Base-by-base conservation (phyloP, 1,284 basidiomycete species). In the Lignosus rhinocerotis region DNA sequence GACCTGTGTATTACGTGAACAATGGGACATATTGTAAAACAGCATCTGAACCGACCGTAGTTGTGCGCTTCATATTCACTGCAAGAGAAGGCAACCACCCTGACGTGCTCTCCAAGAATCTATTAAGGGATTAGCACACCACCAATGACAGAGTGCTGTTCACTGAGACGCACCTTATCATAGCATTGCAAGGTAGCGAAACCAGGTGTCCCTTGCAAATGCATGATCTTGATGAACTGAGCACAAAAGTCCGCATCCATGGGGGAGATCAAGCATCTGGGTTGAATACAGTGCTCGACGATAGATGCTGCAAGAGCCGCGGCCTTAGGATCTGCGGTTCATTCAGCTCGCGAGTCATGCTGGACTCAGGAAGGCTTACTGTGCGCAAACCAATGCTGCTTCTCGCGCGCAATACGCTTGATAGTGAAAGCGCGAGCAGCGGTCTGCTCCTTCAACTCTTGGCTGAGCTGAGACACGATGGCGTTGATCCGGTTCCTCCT, bases 21-120 rank as follows among this genome's bases (percentile, higher is more conserved):
- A 58, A 58, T 38, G 31, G 41, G 42, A n/a, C 34, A 30, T 19
- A 17, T 43, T 16, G 55, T 62, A 39, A 41, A 49, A 17, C 39
- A 12, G 34, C 16, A 43, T 41, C 11, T n/a, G 45, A 6, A 51
- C 51, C 49, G 67, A 92, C 94, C 95, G 69, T 96, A 96, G 74
- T 98, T 99, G 56, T 91, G 86, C 7, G 95, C 95, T 75, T 99
- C 96, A 67, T 93, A 94, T 76, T 97, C 96, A 53, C 94, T 97
- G 67, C 93, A 96, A 1, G 92, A 90, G 72, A 96, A 98, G 30
- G 98, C 80, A 10, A 95, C 83, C 8, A 89, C 87, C 46, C 92
- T 89, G 46, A 95, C 81, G 64, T 93, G 87, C 60, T 94, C 90
- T 34, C 89, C 87, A 53, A 97, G 86, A 31, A 96, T 78, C 86